Percentiles rank a stretch among this genome's conserved stretches.
These are phyloP conservation scores for Volvox reticuliferus DNA, from an alignment of 139 green algal species.

Conservation along the genomic window DNA sequence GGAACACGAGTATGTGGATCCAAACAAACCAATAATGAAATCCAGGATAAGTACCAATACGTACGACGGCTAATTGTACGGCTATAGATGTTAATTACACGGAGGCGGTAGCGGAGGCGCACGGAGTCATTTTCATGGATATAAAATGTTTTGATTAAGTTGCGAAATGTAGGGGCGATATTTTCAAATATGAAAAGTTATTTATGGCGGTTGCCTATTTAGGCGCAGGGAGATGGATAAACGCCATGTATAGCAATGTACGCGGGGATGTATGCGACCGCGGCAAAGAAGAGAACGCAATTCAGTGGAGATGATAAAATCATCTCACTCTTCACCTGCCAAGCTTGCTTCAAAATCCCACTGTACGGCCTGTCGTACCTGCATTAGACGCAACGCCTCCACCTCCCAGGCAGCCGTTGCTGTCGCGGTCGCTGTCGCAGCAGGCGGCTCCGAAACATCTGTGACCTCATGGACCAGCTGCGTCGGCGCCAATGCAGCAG, in stretches of 20 bases:
- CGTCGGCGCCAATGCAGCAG: not conserved
- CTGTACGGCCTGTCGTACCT: not conserved
- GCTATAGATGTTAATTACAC: not conserved
- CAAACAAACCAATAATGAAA: not conserved
- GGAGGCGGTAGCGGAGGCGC: not conserved
- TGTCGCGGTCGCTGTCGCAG: not conserved
- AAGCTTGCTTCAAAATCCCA: not conserved
- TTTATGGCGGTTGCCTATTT: too few species aligned
- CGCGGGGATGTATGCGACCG: not conserved
- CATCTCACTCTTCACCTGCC: not conserved
- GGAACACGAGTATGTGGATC: not conserved
- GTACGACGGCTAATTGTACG: not conserved
- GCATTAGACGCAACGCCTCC: constrained; percentile 13
- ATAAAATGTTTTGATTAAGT: not conserved
- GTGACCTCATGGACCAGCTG: not conserved
- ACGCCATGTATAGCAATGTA: not conserved
- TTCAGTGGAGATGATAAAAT: not conserved
- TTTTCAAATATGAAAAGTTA: too few species aligned
- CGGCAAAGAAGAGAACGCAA: not conserved
- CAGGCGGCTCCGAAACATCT: not conserved
- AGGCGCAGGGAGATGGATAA: not conserved
- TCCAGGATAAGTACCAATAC: not conserved
- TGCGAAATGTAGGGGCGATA: too few species aligned
- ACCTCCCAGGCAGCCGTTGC: constrained; percentile 8
- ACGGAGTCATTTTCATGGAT: not conserved